A percentile compares a stretch with the other conserved stretches of the same genome.
These are phyloP conservation scores for Beta macrorhiza DNA, from an alignment of 179 eudicot species.

Conservation along the genomic window DNA sequence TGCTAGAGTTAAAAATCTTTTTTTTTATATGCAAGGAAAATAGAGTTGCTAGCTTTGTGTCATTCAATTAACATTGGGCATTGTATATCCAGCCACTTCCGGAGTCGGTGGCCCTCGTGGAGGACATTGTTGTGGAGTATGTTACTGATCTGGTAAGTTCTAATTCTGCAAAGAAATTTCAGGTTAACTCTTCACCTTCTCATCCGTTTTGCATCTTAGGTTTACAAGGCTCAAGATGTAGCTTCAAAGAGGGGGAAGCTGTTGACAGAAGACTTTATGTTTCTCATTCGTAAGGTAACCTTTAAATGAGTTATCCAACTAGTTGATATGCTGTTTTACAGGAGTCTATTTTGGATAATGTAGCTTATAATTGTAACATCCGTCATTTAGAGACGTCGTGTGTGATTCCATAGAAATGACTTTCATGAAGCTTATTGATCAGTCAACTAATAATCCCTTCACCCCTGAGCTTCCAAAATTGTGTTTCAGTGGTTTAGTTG, in stretches of 20 bases:
- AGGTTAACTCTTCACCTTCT: not conserved
- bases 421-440: not conserved
- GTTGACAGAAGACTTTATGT: slow-evolving; percentile 84
- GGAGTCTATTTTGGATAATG: not conserved
- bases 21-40: not conserved
- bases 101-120: slow-evolving; percentile 85
- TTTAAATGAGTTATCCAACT: not conserved
- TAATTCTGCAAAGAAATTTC: not conserved
- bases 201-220: slow-evolving; percentile 37
- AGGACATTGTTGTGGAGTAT: slow-evolving; percentile 95
- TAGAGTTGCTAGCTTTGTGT: not conserved
- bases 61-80: slow-evolving; percentile 8
- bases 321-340: not conserved
- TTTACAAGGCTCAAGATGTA: slow-evolving; percentile 84
- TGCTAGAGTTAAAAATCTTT: not conserved
- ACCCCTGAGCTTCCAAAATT: not conserved
- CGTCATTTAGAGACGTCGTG: not conserved
- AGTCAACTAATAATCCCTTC: too few species aligned
- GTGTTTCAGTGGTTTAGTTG: not conserved
- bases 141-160: slow-evolving; percentile 82
- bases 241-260: slow-evolving; percentile 89
- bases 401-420: not conserved
- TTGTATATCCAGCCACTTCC: slow-evolving; percentile 76
- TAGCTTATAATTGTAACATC: too few species aligned
- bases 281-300: slow-evolving; percentile 78